phyloP scores from a whole-genome alignment of 306 rosid species.

The Fragaria vesca region DNA sequence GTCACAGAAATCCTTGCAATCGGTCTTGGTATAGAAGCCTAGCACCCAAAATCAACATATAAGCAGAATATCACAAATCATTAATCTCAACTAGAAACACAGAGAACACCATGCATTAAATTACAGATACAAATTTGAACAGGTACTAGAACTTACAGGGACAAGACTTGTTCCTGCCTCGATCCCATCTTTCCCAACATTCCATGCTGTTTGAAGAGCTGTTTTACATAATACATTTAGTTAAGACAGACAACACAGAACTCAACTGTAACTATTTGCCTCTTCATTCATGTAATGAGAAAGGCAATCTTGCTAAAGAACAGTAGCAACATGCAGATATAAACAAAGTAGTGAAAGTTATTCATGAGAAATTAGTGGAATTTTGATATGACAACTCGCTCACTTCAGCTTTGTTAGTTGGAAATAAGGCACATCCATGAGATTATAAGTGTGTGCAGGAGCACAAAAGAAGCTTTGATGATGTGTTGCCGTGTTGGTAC shows the following conservation, averaged over 20 bases:
- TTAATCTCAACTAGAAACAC: neutral
- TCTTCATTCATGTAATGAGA: neutral
- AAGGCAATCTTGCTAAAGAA: slow-evolving; percentile 2
- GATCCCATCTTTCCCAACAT: slow-evolving; percentile 75
- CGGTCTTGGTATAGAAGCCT: slow-evolving; percentile 54
- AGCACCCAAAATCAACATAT: neutral
- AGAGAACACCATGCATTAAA: neutral
- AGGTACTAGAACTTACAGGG: slow-evolving; percentile 38
- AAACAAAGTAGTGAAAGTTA: neutral
- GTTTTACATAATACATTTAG: slow-evolving; percentile 24
- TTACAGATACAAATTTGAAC: neutral
- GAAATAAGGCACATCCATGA: neutral
- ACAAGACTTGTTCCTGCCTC: slow-evolving; percentile 63
- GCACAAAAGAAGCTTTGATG: neutral
- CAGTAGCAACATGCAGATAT: neutral
- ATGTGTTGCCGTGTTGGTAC: neutral
- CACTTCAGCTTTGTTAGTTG: neutral
- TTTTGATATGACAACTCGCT: neutral
- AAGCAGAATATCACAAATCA: neutral
- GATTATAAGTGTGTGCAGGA: neutral
- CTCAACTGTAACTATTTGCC: neutral
- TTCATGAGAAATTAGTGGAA: neutral
- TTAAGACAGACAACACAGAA: neutral
- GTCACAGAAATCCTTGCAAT: slow-evolving; percentile 58
- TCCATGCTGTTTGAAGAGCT: slow-evolving; percentile 72